Conservation (phyloP, 768 basidiomycete species). For the Mycena sanguinolenta region DNA sequence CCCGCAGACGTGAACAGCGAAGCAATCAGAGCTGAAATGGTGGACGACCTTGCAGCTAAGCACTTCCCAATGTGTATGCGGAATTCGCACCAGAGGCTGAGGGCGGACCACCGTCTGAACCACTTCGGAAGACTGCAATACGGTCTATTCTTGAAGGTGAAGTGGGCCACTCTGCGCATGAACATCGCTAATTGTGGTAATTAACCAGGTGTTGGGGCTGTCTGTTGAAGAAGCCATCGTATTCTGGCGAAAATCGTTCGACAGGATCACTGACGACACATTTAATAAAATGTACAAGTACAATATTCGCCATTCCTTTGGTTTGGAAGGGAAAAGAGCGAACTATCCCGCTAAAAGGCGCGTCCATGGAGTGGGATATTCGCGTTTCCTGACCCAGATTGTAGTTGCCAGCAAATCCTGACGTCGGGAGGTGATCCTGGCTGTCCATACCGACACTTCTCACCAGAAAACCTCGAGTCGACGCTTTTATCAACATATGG, state of each 20-base stretch:
- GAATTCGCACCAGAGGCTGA: conserved; percentile 84
- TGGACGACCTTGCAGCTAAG: conserved; percentile 86
- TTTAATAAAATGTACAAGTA: conserved; percentile 99
- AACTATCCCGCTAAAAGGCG: conserved; percentile 96
- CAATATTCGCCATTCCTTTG: conserved; percentile 96
- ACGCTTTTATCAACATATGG: conserved; percentile 80
- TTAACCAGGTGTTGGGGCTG: conserved; percentile 84
- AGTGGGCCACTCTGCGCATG: background rate
- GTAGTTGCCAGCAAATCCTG: conserved; percentile 92
- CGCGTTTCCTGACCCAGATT: conserved; percentile 5
- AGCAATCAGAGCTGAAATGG: conserved; percentile 92
- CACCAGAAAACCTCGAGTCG: conserved; percentile 83
- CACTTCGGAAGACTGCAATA: conserved; percentile 94
- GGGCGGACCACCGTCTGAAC: conserved; percentile 87
- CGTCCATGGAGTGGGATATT: conserved; percentile 29
- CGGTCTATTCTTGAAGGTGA: conserved; percentile 94
- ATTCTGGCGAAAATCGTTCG: conserved; percentile 95
- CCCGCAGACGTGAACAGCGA: conserved; percentile 67
- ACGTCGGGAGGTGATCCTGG: conserved; percentile 81
- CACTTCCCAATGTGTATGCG: conserved; percentile 98
- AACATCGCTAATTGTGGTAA: background rate
- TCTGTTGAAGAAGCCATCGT: conserved; percentile 93
- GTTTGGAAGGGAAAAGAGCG: conserved; percentile 92
- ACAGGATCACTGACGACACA: conserved; percentile 86
- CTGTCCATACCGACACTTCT: conserved; percentile 94